phyloP scores from a whole-genome alignment of 2,329 filamentous ascomycete species.

The Parastagonospora avenae region DNA sequence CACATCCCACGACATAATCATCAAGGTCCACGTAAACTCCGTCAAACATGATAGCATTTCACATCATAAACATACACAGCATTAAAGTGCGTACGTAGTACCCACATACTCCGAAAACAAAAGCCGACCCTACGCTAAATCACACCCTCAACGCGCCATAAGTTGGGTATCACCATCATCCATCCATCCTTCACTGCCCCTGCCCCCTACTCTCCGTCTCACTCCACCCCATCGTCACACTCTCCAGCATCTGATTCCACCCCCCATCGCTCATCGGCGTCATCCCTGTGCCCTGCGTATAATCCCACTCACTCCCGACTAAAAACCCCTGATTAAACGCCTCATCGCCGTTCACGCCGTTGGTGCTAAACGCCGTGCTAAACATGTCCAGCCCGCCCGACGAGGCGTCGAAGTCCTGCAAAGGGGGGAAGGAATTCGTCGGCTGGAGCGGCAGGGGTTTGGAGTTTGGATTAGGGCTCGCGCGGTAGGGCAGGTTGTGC shows the following conservation, averaged over 20 bases:
- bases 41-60: too few relatives aligned
- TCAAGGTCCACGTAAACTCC: too few relatives aligned
- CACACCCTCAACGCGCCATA: too few relatives aligned
- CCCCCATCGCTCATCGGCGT: conserved; percentile 40
- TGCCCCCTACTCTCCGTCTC: neutral
- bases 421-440: conserved; percentile 3
- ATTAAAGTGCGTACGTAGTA: too few relatives aligned
- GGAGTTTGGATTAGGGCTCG: conserved; percentile 28
- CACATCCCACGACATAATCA: too few relatives aligned
- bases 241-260: conserved; percentile 46
- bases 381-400: conserved; percentile 7
- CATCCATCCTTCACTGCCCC: too few relatives aligned
- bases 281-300: conserved; percentile 29
- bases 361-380: conserved; percentile 9
- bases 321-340: conserved; percentile 25
- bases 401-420: conserved; percentile 3
- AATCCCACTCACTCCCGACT: conserved; percentile 42
- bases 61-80: too few relatives aligned
- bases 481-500: conserved; percentile 34
- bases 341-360: conserved; percentile 12
- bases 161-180: too few relatives aligned
- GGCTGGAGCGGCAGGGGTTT: neutral
- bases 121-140: too few relatives aligned
- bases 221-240: conserved; percentile 43
- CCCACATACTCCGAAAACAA: too few relatives aligned